phyloP scores from a whole-genome alignment of 805 yeast genomes.

The Candida dendrica region DNA sequence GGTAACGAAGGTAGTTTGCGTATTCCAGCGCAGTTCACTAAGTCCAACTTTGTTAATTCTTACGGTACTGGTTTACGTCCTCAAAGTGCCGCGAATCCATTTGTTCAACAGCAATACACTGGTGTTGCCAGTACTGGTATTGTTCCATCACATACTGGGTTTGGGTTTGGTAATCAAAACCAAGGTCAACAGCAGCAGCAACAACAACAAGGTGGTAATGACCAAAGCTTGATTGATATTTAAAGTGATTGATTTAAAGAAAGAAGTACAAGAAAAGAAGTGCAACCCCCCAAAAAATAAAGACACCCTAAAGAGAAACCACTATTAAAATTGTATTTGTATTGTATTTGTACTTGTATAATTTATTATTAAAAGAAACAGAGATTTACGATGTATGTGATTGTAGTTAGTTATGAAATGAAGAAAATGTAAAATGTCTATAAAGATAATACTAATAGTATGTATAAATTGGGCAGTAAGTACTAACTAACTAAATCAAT shows the following conservation, averaged over 20 bases:
- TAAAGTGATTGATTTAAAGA: slow-evolving; percentile 3
- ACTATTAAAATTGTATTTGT: too few species aligned
- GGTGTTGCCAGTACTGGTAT: slow-evolving; percentile 61
- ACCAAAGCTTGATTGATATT: slow-evolving; percentile 22
- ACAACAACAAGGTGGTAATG: slow-evolving; percentile 12
- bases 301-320: not conserved
- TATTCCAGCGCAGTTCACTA: slow-evolving; percentile 90
- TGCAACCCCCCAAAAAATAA: not conserved
- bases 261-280: too few species aligned
- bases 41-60: slow-evolving; percentile 73
- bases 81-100: slow-evolving; percentile 31
- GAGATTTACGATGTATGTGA: too few species aligned
- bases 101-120: slow-evolving; percentile 58
- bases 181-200: slow-evolving; percentile 11
- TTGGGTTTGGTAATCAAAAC: slow-evolving; percentile 82
- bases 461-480: too few species aligned
- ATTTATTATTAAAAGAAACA: too few species aligned
- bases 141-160: slow-evolving; percentile 84
- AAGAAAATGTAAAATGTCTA: too few species aligned
- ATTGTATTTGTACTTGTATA: too few species aligned
- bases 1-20: slow-evolving; percentile 81
- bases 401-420: too few species aligned
- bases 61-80: slow-evolving; percentile 68
- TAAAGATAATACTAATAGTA: too few species aligned
- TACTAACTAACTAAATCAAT: too few species aligned